Conservation (phyloP, 345 rosid species). For the Populus alba region DNA sequence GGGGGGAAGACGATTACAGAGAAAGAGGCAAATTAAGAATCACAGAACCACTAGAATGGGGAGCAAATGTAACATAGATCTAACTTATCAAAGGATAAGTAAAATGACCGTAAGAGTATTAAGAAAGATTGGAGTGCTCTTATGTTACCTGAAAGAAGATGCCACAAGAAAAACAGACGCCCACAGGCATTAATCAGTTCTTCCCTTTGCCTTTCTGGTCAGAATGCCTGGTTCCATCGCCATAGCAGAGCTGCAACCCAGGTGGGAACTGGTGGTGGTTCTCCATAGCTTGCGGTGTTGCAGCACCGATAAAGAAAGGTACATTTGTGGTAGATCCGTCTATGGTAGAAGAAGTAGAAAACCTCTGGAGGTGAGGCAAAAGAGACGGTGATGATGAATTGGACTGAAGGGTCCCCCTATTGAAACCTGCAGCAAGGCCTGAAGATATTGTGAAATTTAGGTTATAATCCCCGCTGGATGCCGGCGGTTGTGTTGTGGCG, state of each 20-base stretch:
- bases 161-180: slow-evolving; percentile 12
- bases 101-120: neutral
- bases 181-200: slow-evolving; percentile 44
- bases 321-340: slow-evolving; percentile 51
- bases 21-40: neutral
- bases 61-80: neutral
- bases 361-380: slow-evolving; percentile 73
- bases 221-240: slow-evolving; percentile 64
- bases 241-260: slow-evolving; percentile 74
- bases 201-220: slow-evolving; percentile 84
- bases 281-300: slow-evolving; percentile 53
- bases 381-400: slow-evolving; percentile 72
- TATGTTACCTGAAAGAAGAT: slow-evolving; percentile 49
- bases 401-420: slow-evolving; percentile 99
- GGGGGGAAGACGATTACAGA: neutral
- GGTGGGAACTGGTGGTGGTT: slow-evolving; percentile 68
- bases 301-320: slow-evolving; percentile 68
- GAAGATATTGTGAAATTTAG: slow-evolving; percentile 83
- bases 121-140: neutral
- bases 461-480: slow-evolving; percentile 50
- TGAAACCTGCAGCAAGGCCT: slow-evolving; percentile 76
- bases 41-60: neutral
- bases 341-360: slow-evolving; percentile 41
- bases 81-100: neutral
- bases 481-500: slow-evolving; percentile 35